These are phyloP conservation scores for Ephemerocybe angulata DNA, from an alignment of 768 basidiomycete genomes.

Conservation along the genomic window DNA sequence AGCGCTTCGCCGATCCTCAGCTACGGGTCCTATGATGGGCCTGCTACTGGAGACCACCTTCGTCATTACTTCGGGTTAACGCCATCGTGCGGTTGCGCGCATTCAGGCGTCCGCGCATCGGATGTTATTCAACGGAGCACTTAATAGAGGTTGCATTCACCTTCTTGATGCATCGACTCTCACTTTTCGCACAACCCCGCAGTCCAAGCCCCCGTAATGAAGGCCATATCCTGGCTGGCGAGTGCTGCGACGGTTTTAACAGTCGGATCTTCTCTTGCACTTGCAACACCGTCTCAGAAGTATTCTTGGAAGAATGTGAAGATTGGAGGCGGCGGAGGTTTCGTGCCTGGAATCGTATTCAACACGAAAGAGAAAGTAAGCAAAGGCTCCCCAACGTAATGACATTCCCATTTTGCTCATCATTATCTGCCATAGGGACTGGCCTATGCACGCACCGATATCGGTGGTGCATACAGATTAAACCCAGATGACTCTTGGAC, in stretches of 20 bases:
- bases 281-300: slow-evolving; percentile 38
- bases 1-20: too few species aligned
- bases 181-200: too few species aligned
- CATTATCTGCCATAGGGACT: slow-evolving; percentile 36
- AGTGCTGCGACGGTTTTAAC: neutral
- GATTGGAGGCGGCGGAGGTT: slow-evolving; percentile 45
- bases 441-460: slow-evolving; percentile 65
- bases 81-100: neutral
- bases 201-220: neutral
- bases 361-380: slow-evolving; percentile 48
- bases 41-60: neutral
- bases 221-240: neutral
- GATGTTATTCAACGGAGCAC: neutral
- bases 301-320: slow-evolving; percentile 67
- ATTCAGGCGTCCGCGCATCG: neutral
- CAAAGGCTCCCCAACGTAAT: neutral
- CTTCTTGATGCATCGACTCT: neutral
- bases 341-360: slow-evolving; percentile 58
- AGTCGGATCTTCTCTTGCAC: neutral
- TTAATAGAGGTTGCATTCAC: neutral
- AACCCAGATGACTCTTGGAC: slow-evolving; percentile 62
- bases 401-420: neutral
- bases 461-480: slow-evolving; percentile 62
- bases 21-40: neutral
- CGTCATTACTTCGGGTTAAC: neutral